phyloP scores from a whole-genome alignment of 78 protist species.

The Polysphondylium violaceum region DNA sequence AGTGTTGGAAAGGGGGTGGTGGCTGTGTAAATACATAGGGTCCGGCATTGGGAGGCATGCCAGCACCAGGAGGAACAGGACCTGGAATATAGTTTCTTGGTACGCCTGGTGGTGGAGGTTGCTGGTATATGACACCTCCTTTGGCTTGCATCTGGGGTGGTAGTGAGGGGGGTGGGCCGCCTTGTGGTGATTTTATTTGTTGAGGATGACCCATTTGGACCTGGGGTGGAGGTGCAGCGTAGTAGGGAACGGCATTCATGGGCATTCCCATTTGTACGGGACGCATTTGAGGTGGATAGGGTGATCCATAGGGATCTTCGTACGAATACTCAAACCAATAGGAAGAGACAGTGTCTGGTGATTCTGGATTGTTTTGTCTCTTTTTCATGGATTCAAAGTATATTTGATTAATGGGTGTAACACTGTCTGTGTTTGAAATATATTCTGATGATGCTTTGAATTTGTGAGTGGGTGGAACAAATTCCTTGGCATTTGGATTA shows the following conservation, averaged over 20 bases:
- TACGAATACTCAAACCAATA: constrained; percentile 40
- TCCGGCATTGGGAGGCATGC: constrained; percentile 19
- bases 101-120: constrained; percentile 20
- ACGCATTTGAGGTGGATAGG: neutral
- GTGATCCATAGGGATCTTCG: neutral
- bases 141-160: constrained; percentile 1
- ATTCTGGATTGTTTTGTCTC: constrained; percentile 49
- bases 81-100: neutral
- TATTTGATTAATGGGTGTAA: constrained; percentile 37
- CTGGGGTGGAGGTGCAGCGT: neutral
- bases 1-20: neutral
- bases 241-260: constrained; percentile 3
- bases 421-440: constrained; percentile 52
- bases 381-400: constrained; percentile 69
- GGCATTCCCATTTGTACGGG: neutral
- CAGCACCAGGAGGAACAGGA: constrained; percentile 16
- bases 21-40: neutral
- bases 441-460: neutral
- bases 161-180: neutral
- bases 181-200: constrained; percentile 2
- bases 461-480: constrained; percentile 20
- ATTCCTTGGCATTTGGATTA: constrained; percentile 72
- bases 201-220: constrained; percentile 20
- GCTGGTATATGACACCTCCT: constrained; percentile 12
- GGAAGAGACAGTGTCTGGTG: constrained; percentile 27